phyloP scores from a whole-genome alignment of 495 filamentous ascomycete species.

The Oleoguttula mirabilis region DNA sequence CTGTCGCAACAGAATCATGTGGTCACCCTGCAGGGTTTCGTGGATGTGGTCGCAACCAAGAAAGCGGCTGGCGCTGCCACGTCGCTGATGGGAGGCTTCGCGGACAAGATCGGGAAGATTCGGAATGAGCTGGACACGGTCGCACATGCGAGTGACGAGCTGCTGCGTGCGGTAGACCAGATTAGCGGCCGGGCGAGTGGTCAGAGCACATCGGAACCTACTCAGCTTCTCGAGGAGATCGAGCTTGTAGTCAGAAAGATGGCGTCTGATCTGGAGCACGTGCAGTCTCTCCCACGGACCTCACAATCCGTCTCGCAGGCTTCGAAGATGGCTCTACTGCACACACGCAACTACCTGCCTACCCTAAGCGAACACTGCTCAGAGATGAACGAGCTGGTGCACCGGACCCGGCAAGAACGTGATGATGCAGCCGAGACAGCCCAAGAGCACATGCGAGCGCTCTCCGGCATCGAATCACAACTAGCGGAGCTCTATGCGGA shows the following conservation, averaged over 20 bases:
- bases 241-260: slow-evolving; percentile 76
- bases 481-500: slow-evolving; percentile 57
- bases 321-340: slow-evolving; percentile 73
- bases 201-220: slow-evolving; percentile 35
- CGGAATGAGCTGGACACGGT: slow-evolving; percentile 42
- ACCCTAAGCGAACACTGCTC: slow-evolving; percentile 53
- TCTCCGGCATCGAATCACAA: slow-evolving; percentile 63
- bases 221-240: slow-evolving; percentile 66
- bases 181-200: slow-evolving; percentile 22
- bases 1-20: slow-evolving; percentile 13
- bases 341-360: slow-evolving; percentile 81
- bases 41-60: slow-evolving; percentile 53
- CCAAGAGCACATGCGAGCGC: slow-evolving; percentile 61
- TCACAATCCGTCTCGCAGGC: slow-evolving; percentile 63
- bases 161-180: slow-evolving; percentile 31
- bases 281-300: slow-evolving; percentile 53
- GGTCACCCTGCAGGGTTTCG: slow-evolving; percentile 54
- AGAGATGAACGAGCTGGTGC: slow-evolving; percentile 66
- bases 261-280: slow-evolving; percentile 71
- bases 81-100: slow-evolving; percentile 39
- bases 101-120: slow-evolving; percentile 40
- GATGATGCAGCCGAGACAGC: slow-evolving; percentile 47
- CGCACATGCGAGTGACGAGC: slow-evolving; percentile 40
- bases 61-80: slow-evolving; percentile 42
- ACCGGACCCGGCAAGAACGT: slow-evolving; percentile 50